A percentile compares a stretch with the other conserved stretches of the same genome.
phyloP scores from a whole-genome alignment of 805 yeast species.

The Teunomyces pallodes region DNA sequence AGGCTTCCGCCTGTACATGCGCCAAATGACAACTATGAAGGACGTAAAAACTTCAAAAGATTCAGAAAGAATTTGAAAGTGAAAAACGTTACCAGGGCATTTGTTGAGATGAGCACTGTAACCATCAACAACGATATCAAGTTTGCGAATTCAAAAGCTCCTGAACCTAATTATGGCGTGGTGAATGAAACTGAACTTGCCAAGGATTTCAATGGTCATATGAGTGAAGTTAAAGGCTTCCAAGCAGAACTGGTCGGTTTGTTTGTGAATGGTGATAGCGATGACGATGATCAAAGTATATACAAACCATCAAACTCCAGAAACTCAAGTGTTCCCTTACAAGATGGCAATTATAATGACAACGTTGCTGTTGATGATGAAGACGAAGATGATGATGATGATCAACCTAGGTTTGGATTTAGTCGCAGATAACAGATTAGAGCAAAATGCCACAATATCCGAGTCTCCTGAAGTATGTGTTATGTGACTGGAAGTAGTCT shows the following conservation, averaged over 20 bases:
- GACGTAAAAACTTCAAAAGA: slow-evolving; percentile 38
- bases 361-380: slow-evolving; percentile 16
- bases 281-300: slow-evolving; percentile 3
- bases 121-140: slow-evolving; percentile 9
- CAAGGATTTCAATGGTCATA: slow-evolving; percentile 11
- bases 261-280: slow-evolving; percentile 5
- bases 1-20: slow-evolving; percentile 9
- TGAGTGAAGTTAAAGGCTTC: slow-evolving; percentile 10
- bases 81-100: slow-evolving; percentile 27
- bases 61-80: slow-evolving; percentile 26
- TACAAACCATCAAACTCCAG: background rate
- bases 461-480: slow-evolving; percentile 36
- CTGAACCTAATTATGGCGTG: background rate
- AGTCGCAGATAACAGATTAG: slow-evolving; percentile 11
- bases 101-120: slow-evolving; percentile 20
- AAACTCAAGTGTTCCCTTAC: background rate
- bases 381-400: slow-evolving; percentile 21
- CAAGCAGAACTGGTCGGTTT: background rate
- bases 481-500: slow-evolving; percentile 29
- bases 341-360: background rate
- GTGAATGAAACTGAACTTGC: slow-evolving; percentile 5
- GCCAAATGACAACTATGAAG: slow-evolving; percentile 19
- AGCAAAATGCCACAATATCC: slow-evolving; percentile 18
- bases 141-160: background rate
- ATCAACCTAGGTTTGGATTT: slow-evolving; percentile 34